Evolutionary conservation across 1,139 yeast species (phyloP), one percentile per base, ranked within the genome.

Genomic region (Suhomyces maxii): DNA sequence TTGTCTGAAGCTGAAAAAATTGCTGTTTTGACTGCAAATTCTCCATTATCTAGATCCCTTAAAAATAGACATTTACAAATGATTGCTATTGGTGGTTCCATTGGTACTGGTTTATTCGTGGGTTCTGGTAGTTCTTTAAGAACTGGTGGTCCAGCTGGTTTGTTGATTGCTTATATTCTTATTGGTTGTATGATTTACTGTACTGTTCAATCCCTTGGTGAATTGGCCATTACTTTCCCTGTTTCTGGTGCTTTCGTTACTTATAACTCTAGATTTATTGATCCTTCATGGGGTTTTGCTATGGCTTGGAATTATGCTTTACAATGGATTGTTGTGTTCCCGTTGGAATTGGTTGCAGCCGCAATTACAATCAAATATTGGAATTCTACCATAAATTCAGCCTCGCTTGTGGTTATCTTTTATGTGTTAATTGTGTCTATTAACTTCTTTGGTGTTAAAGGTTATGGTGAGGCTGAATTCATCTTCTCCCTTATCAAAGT

Each of bases 81-180:
- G 89, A 84, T 89, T 63, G 95, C 95, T 41, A 83, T 89, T 57
- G 96, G 96, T 60, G 95, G 95, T 53, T 78, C 89, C 44, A 86
- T 89, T 53, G 96, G 96, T 67, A 86, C 95, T 7, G 91, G 90
- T 40, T 67, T 83, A 52, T 81, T 84, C 55, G 84, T 89, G 37
- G 96, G 96, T 48, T 78, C 86, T 25, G 96, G 95, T 41, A 68
- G 74, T 13, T 80, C 90, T 1, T 71, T 88, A 55, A 64, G 70
- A 41, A 71, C 77, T 31, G 95, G 95, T 46, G 96, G 97, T 33
- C 95, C 95, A 4, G 93, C 87, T 6, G 86, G 88, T 45, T 68
- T 88, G 38, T 64, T 88, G 37, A 78, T 84, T 47, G 90, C 90
- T 47, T 88, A 84, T 60, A 79, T 80, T 43, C 67, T 84, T 40